phyloP scores from a whole-genome alignment of 1,284 basidiomycete genomes.

The Puccinia novopanici region DNA sequence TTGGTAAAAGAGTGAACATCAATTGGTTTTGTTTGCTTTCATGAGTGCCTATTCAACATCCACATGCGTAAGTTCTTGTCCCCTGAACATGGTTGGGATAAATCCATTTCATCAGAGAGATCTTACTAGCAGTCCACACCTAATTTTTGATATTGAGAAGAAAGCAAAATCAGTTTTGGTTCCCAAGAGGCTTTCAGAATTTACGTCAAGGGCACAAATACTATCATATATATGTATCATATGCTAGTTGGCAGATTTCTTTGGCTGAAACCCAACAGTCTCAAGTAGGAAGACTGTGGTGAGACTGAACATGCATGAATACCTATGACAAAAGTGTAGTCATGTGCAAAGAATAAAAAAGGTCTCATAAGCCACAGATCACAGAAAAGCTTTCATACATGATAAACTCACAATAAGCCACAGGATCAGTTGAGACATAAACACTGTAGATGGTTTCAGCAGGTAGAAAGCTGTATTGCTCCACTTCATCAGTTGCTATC shows the following conservation, averaged over 20 bases:
- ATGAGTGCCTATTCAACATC: slow-evolving; percentile 27
- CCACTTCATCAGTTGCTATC: slow-evolving; percentile 55
- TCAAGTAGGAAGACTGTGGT: neutral
- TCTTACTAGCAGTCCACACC: slow-evolving; percentile 40
- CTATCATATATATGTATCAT: too few relatives aligned
- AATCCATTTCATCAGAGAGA: neutral
- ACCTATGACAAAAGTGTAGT: slow-evolving; percentile 2
- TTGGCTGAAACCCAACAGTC: too few relatives aligned
- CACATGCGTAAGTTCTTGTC: neutral
- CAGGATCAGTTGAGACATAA: slow-evolving; percentile 60
- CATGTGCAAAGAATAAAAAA: neutral
- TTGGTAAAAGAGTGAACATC: slow-evolving; percentile 37
- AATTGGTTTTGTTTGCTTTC: slow-evolving; percentile 38
- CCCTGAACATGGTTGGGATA: neutral
- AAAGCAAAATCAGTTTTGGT: neutral
- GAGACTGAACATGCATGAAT: slow-evolving; percentile 50
- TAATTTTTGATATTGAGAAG: neutral
- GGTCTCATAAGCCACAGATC: neutral
- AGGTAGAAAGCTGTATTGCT: slow-evolving; percentile 55
- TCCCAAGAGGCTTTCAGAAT: neutral
- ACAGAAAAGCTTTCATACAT: slow-evolving; percentile 50
- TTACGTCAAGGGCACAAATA: neutral
- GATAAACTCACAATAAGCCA: slow-evolving; percentile 58
- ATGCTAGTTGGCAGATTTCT: too few relatives aligned
- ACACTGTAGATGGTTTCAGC: slow-evolving; percentile 56